phyloP scores from a whole-genome alignment of 768 basidiomycete species.

The Lactarius sp. region DNA sequence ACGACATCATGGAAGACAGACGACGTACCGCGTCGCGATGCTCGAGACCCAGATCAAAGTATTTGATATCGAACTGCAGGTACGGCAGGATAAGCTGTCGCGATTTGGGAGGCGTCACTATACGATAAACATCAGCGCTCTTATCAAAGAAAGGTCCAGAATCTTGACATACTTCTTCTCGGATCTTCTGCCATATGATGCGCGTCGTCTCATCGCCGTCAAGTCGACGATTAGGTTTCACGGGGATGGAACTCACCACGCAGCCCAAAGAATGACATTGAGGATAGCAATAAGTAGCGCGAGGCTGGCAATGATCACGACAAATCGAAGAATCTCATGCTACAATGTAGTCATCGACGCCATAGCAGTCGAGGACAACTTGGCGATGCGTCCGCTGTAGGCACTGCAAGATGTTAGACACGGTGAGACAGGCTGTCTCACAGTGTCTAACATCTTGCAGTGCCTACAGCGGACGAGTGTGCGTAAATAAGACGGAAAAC shows the following conservation, averaged over 20 bases:
- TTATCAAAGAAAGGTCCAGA: too few species aligned
- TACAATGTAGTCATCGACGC: slow-evolving; percentile 46
- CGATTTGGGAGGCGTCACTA: too few species aligned
- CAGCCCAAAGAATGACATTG: slow-evolving; percentile 47
- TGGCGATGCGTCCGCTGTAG: slow-evolving; percentile 38
- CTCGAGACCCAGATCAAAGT: slow-evolving; percentile 97
- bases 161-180: too few species aligned
- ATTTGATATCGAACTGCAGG: slow-evolving; percentile 89
- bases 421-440: slow-evolving; percentile 15
- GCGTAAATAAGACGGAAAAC: slow-evolving; percentile 25
- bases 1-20: neutral
- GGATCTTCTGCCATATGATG: too few species aligned
- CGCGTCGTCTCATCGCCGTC: too few species aligned
- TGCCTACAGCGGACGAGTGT: slow-evolving; percentile 30
- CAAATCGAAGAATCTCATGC: slow-evolving; percentile 50
- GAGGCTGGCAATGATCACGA: slow-evolving; percentile 46
- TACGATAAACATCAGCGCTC: too few species aligned
- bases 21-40: slow-evolving; percentile 73
- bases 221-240: too few species aligned
- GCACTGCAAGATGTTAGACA: neutral
- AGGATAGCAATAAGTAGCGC: slow-evolving; percentile 43
- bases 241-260: slow-evolving; percentile 32
- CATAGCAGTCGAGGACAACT: slow-evolving; percentile 32
- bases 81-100: too few species aligned
- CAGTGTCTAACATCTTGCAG: neutral